These are phyloP conservation scores for Phyllosticta capitalensis DNA, from an alignment of 2,329 filamentous ascomycete genomes.

Conservation along the genomic window DNA sequence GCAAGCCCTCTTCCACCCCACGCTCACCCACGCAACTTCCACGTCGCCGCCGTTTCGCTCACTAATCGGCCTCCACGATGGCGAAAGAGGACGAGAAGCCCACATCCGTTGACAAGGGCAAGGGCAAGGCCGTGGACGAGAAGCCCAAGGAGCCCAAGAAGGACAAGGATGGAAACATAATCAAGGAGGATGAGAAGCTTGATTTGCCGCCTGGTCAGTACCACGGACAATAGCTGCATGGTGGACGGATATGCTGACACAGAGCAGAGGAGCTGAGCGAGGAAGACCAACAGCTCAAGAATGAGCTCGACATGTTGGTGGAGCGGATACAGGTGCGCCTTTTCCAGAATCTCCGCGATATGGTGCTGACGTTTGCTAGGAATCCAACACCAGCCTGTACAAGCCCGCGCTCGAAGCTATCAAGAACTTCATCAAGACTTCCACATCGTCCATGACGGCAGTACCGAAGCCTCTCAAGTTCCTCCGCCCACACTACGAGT, in stretches of 20 bases:
- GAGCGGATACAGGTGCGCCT: constrained; percentile 72
- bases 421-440: constrained; percentile 98
- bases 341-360: neutral
- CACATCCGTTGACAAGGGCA: constrained; percentile 84
- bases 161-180: constrained; percentile 60
- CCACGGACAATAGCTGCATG: neutral
- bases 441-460: constrained; percentile 98
- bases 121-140: constrained; percentile 75
- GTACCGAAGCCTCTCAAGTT: constrained; percentile 98
- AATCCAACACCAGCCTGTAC: constrained; percentile 79
- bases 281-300: constrained; percentile 97
- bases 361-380: constrained; percentile 33
- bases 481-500: constrained; percentile 89
- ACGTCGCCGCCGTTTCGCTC: constrained; percentile 21
- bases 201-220: constrained; percentile 51
- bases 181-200: constrained; percentile 68
- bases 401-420: constrained; percentile 89
- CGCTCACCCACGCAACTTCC: constrained; percentile 7
- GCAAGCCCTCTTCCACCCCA: constrained; percentile 7
- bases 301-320: constrained; percentile 94
- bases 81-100: constrained; percentile 86
- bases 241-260: constrained; percentile 1
- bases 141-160: constrained; percentile 49
- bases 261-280: constrained; percentile 80
- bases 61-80: constrained; percentile 39